phyloP scores from a whole-genome alignment of 129 eudicot genomes.

The Arctium lappa region DNA sequence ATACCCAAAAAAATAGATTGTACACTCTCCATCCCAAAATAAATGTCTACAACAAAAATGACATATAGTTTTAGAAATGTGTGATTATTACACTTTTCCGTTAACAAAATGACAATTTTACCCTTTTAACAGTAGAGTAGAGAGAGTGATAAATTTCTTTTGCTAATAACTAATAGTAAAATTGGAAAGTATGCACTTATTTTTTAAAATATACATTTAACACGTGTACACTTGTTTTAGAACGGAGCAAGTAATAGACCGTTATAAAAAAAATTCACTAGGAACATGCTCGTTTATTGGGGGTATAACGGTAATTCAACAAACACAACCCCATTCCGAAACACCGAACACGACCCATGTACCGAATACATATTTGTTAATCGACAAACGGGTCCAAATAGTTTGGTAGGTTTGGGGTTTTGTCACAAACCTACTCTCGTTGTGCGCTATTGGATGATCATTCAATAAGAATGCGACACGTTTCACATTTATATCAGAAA shows the following conservation, averaged over 20 bases:
- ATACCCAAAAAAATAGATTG: not conserved
- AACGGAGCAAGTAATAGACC: not conserved
- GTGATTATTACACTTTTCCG: not conserved
- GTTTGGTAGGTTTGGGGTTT: slow-evolving; percentile 8
- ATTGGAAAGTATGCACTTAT: not conserved
- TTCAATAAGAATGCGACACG: slow-evolving; percentile 9
- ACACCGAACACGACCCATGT: not conserved
- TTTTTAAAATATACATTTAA: no score
- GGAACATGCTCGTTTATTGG: not conserved
- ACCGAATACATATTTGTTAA: not conserved
- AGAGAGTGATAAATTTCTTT: no score
- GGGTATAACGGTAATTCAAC: not conserved
- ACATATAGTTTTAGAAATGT: not conserved
- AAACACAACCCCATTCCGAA: not conserved
- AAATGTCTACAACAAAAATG: not conserved
- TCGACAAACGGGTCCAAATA: slow-evolving; percentile 12
- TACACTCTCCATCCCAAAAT: no score
- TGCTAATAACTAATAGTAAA: not conserved
- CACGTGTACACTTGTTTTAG: no score
- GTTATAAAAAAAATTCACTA: not conserved
- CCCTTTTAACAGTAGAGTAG: no score
- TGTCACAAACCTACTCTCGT: slow-evolving; percentile 22
- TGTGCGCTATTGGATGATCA: slow-evolving; percentile 8
- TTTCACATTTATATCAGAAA: slow-evolving; percentile 4
- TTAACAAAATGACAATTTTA: not conserved